Conservation (phyloP, 2,329 filamentous ascomycete genomes). For the Xylariaceae sp. region DNA sequence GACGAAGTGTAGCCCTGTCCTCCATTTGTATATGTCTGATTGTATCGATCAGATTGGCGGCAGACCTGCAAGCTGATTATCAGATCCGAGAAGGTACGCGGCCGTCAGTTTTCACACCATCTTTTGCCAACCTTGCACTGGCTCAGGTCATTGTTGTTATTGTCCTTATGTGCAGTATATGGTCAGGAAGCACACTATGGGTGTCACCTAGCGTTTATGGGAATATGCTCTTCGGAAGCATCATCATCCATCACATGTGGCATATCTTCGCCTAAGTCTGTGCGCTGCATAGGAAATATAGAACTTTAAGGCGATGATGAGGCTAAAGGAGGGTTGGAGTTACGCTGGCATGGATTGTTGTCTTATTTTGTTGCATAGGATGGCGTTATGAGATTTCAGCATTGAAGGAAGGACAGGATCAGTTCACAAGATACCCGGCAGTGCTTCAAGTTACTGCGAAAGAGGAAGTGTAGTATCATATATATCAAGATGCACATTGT, state of each 20-base stretch:
- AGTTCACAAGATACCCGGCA: slow-evolving; percentile 26
- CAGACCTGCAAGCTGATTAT: slow-evolving; percentile 40
- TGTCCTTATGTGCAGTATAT: slow-evolving; percentile 40
- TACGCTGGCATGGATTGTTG: not conserved
- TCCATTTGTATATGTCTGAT: slow-evolving; percentile 40
- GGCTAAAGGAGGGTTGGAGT: not conserved
- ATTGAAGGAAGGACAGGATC: slow-evolving; percentile 7
- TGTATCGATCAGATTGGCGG: slow-evolving; percentile 41
- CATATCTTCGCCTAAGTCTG: slow-evolving; percentile 37
- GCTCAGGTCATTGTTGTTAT: slow-evolving; percentile 37
- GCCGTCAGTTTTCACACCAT: slow-evolving; percentile 34
- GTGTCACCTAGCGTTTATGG: slow-evolving; percentile 36
- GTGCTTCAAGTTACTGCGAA: not conserved
- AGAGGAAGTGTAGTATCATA: slow-evolving; percentile 9
- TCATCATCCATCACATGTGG: slow-evolving; percentile 42
- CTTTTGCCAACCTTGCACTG: slow-evolving; percentile 39
- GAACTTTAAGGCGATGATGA: not conserved
- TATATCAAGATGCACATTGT: slow-evolving; percentile 3
- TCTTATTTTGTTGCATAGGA: slow-evolving; percentile 25
- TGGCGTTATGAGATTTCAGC: slow-evolving; percentile 25
- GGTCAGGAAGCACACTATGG: slow-evolving; percentile 32
- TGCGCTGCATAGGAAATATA: not conserved
- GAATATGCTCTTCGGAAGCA: slow-evolving; percentile 38
- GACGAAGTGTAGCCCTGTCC: slow-evolving; percentile 36
- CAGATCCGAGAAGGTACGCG: slow-evolving; percentile 32